phyloP scores from a whole-genome alignment of 768 basidiomycete genomes.

The Leccinum incarnatum region DNA sequence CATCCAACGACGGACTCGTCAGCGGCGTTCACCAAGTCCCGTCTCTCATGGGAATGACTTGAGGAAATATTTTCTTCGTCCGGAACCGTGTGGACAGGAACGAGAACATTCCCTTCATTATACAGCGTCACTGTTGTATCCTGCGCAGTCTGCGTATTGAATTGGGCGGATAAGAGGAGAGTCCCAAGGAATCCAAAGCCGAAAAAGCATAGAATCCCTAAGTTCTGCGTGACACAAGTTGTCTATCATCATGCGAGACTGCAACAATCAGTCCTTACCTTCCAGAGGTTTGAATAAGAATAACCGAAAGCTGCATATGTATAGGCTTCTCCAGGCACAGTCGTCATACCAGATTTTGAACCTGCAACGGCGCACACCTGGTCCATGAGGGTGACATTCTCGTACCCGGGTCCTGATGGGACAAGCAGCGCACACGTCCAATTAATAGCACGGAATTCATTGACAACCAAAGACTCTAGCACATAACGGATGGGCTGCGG shows the following conservation, averaged over 20 bases:
- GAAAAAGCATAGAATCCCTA: slow-evolving; percentile 47
- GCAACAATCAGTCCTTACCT: slow-evolving; percentile 30
- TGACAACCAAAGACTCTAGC: slow-evolving; percentile 37
- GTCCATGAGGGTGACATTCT: slow-evolving; percentile 31
- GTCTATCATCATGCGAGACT: background rate
- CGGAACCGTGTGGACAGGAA: background rate
- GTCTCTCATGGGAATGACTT: background rate
- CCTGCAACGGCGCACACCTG: slow-evolving; percentile 45
- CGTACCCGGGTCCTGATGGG: slow-evolving; percentile 35
- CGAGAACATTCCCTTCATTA: slow-evolving; percentile 7
- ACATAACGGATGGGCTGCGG: slow-evolving; percentile 30
- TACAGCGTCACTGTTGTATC: slow-evolving; percentile 31
- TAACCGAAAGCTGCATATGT: slow-evolving; percentile 32
- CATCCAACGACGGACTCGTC: background rate
- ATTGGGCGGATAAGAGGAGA: slow-evolving; percentile 37
- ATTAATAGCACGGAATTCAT: slow-evolving; percentile 45
- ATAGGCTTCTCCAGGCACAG: slow-evolving; percentile 44
- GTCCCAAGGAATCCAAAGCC: slow-evolving; percentile 36
- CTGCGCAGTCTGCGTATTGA: slow-evolving; percentile 26
- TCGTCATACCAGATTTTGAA: slow-evolving; percentile 36
- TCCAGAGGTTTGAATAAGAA: slow-evolving; percentile 31
- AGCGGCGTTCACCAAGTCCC: no score
- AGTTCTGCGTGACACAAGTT: slow-evolving; percentile 25
- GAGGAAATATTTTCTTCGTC: slow-evolving; percentile 19
- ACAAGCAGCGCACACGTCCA: slow-evolving; percentile 36